Percentiles rank a stretch among this genome's conserved stretches.
phyloP scores from a whole-genome alignment of 257 asterid species.

The Salvia splendens region DNA sequence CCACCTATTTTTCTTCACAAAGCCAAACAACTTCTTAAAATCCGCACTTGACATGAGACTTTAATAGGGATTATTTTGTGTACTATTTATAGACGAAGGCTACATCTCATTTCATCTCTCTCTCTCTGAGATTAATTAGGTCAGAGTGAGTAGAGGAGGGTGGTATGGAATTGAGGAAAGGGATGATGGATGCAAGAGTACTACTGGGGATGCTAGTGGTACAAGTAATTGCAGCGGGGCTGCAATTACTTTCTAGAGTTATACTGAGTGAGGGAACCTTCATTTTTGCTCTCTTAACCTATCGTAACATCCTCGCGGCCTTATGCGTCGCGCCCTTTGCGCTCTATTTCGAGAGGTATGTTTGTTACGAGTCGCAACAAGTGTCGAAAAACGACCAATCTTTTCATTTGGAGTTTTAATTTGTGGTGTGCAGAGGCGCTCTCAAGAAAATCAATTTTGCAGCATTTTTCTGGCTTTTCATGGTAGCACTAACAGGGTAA shows the following conservation, averaged over 20 bases:
- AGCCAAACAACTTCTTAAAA: too few species aligned
- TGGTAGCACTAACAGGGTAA: conserved; percentile 67
- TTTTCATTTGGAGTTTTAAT: not conserved
- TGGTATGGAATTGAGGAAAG: conserved; percentile 35
- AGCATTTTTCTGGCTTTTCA: conserved; percentile 50
- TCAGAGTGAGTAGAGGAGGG: not conserved
- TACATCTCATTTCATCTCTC: not conserved
- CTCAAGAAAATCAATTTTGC: conserved; percentile 36
- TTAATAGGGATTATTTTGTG: too few species aligned
- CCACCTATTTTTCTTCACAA: too few species aligned
- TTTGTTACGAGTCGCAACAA: too few species aligned
- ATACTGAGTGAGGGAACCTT: conserved; percentile 51
- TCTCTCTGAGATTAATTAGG: not conserved
- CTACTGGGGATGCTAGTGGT: conserved; percentile 52
- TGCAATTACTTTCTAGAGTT: conserved; percentile 63
- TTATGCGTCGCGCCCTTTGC: conserved; percentile 54
- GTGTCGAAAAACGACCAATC: too few species aligned
- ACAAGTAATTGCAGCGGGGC: conserved; percentile 52
- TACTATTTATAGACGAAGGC: not conserved
- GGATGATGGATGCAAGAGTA: conserved; percentile 35
- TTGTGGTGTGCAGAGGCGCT: conserved; percentile 40
- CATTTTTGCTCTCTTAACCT: conserved; percentile 51
- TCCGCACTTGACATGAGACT: too few species aligned
- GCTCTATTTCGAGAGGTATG: conserved; percentile 53
- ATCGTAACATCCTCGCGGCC: conserved; percentile 58